Evolutionary conservation across 1,284 basidiomycete genomes (phyloP).

Genomic region (Marasmius tenuissimus): DNA sequence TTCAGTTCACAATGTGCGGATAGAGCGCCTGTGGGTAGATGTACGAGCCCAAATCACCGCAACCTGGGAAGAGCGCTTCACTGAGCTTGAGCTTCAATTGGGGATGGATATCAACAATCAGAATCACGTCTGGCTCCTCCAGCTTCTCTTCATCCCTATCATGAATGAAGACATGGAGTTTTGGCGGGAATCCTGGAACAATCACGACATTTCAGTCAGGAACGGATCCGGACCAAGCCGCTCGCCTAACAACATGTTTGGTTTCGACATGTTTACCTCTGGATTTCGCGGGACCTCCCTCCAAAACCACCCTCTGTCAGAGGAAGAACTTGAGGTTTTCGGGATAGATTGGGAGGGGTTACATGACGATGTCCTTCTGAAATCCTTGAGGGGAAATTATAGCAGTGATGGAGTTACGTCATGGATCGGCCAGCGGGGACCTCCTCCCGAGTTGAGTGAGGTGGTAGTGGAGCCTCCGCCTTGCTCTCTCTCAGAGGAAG

Average conservation of each 20-base stretch:
- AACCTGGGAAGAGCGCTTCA: slow-evolving; percentile 6
- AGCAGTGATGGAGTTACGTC: not conserved
- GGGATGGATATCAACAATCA: not conserved
- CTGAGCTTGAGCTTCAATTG: not conserved
- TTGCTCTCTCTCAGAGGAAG: not conserved
- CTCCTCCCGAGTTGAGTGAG: not conserved
- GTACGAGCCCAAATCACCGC: not conserved
- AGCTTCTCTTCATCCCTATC: slow-evolving; percentile 24
- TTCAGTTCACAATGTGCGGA: slow-evolving; percentile 6
- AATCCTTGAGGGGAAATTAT: not conserved
- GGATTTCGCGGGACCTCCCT: slow-evolving; percentile 17
- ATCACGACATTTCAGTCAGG: slow-evolving; percentile 21
- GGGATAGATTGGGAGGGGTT: slow-evolving; percentile 26
- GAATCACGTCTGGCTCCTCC: slow-evolving; percentile 25
- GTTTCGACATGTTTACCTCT: slow-evolving; percentile 23
- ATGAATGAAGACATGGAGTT: slow-evolving; percentile 22
- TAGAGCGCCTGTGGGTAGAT: slow-evolving; percentile 11
- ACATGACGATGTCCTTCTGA: not conserved
- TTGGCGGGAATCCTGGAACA: slow-evolving; percentile 26
- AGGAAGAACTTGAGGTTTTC: slow-evolving; percentile 19
- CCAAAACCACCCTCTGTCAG: not conserved
- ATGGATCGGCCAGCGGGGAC: not conserved
- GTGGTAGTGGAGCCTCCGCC: not conserved
- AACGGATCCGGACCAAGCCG: slow-evolving; percentile 14
- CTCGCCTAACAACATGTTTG: slow-evolving; percentile 23